phyloP scores from a whole-genome alignment of 2,329 filamentous ascomycete genomes.

The Monosporascus sp. region DNA sequence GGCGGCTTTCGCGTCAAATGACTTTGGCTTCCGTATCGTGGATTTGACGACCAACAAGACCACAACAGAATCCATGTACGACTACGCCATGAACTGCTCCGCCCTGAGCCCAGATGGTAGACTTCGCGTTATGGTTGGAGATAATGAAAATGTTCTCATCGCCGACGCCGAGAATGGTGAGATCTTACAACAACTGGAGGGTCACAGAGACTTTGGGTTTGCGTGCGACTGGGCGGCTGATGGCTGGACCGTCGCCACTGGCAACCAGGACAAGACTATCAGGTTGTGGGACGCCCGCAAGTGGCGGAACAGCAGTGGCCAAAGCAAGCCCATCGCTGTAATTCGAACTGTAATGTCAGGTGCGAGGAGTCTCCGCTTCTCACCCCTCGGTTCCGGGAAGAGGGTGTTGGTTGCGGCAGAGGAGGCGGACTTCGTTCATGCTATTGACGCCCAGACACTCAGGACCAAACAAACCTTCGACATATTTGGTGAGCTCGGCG shows the following conservation, averaged over 20 bases:
- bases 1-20: constrained; percentile 60
- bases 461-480: constrained; percentile 63
- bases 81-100: constrained; percentile 65
- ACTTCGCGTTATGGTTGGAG: constrained; percentile 68
- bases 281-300: constrained; percentile 72
- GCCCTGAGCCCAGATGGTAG: constrained; percentile 66
- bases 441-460: constrained; percentile 64
- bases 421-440: constrained; percentile 66
- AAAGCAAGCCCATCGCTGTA: constrained; percentile 42
- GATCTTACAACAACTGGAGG: constrained; percentile 50
- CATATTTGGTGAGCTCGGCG: constrained; percentile 70
- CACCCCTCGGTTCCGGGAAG: constrained; percentile 62
- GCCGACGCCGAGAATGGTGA: constrained; percentile 62
- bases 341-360: constrained; percentile 63
- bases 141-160: constrained; percentile 60
- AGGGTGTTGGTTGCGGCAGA: constrained; percentile 67
- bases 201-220: constrained; percentile 68
- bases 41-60: constrained; percentile 56
- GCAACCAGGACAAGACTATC: constrained; percentile 67
- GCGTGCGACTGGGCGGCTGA: constrained; percentile 77
- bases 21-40: constrained; percentile 51
- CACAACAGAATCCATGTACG: constrained; percentile 46
- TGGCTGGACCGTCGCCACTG: constrained; percentile 70
- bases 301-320: constrained; percentile 52
- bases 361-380: constrained; percentile 65